Evolutionary conservation across 2,329 filamentous ascomycete genomes (phyloP).

Genomic region (Periconia sp.): DNA sequence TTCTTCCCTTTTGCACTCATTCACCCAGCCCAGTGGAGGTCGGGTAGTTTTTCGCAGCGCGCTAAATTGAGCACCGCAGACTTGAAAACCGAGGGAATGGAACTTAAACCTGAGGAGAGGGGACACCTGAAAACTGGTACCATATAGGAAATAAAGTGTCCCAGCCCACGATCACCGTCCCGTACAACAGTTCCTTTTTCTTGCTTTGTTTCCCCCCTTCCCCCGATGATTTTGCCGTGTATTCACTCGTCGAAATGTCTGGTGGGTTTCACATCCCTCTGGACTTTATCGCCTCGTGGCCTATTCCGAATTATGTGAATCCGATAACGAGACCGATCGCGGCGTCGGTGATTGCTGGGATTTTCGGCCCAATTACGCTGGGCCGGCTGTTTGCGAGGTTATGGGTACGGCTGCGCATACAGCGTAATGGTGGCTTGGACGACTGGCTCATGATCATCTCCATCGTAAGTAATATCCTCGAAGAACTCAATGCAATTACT

Average conservation of each 20-base stretch:
- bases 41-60: no score
- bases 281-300: conserved; percentile 26
- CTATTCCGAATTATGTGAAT: conserved; percentile 24
- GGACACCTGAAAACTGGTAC: no score
- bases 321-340: conserved; percentile 22
- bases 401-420: conserved; percentile 30
- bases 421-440: conserved; percentile 27
- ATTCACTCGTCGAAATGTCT: conserved; percentile 19
- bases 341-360: conserved; percentile 16
- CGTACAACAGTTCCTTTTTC: neutral
- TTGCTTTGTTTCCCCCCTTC: neutral
- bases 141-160: no score
- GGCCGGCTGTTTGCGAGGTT: conserved; percentile 24
- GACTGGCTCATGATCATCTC: conserved; percentile 33
- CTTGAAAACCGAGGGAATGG: no score
- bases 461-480: conserved; percentile 13
- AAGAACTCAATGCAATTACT: conserved; percentile 1
- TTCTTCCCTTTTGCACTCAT: no score
- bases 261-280: conserved; percentile 31
- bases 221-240: neutral
- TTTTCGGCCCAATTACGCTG: conserved; percentile 25
- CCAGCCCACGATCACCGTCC: no score
- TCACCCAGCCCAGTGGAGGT: no score
- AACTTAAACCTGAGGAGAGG: no score
- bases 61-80: no score